Base-by-base conservation (phyloP, 768 basidiomycete species). In the Flagelloscypha sp. region DNA sequence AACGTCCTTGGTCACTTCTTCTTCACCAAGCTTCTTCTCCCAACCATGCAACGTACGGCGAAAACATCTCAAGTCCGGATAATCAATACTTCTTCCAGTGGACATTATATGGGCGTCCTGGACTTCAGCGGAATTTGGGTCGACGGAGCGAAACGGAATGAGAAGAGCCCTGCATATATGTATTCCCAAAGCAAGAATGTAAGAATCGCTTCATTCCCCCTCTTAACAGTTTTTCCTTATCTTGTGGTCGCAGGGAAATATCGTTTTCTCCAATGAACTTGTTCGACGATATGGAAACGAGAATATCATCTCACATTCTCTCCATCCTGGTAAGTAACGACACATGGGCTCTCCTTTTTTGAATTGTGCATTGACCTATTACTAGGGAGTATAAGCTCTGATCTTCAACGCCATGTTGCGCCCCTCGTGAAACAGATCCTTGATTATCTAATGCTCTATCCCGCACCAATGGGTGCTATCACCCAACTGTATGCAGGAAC, bases 251-350 rank as follows among this genome's bases (percentile, higher is more conserved):
- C 31, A 72, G 69, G 73, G 56, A 10, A 66, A 70, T 33, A 52
- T 70, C 1, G 57, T 72, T 4, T 48, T 63, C 8, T 54, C 68
- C 3, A 44, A 56, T 16, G 75, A 74, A 47, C 50, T 75, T 16
- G 66, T 65, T 17, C 49, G 68, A 31, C 56, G 68, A 41, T 68
- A 70, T 43, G 62, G 54, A 1, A 64, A 68, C 21, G 43, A 66
- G 42, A 66, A 64, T 6, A 65, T 78, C 35, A 56, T 76, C 0
- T 65, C 64, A 3, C 55, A 56, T 17, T 53, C 65, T 12, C 45
- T 74, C 17, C 59, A 74, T 40, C 72, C 76, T 1, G 70, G 72
- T 37, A 53, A 41, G 24, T 24, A 40, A 13, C 21, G n/a, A n/a
- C n/a, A n/a, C n/a, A n/a, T n/a, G n/a, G n/a, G 45, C 44, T 33